Evolutionary conservation across 2,329 filamentous ascomycete genomes (phyloP).

Genomic region (Cryphonectria carpinicola): DNA sequence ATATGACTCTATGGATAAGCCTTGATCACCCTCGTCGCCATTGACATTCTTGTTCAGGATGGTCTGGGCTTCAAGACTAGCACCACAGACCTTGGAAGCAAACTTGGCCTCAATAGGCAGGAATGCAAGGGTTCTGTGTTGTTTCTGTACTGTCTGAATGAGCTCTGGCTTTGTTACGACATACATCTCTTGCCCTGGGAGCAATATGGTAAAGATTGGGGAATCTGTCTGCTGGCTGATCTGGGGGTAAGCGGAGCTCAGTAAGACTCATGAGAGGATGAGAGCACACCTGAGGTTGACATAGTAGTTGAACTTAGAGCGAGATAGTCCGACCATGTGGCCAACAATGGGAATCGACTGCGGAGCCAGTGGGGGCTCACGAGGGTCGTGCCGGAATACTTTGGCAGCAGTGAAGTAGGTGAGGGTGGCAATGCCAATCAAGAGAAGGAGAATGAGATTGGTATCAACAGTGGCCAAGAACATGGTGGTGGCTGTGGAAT

Average conservation of each 20-base stretch:
- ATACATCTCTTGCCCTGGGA: constrained; percentile 48
- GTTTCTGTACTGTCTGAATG: constrained; percentile 44
- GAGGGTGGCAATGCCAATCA: constrained; percentile 17
- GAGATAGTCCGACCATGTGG: constrained; percentile 38
- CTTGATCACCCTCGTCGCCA: constrained; percentile 41
- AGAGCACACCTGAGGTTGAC: constrained; percentile 35
- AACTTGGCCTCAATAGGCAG: constrained; percentile 43
- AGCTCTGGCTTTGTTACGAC: constrained; percentile 43
- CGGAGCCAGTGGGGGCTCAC: constrained; percentile 38
- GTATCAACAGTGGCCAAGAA: constrained; percentile 1
- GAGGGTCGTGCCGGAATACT: constrained; percentile 34
- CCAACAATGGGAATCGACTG: constrained; percentile 39
- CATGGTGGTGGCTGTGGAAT: constrained; percentile 3
- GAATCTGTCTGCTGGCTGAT: constrained; percentile 29
- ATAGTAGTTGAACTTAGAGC: constrained; percentile 39
- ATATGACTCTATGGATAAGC: constrained; percentile 41
- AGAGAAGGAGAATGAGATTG: neutral
- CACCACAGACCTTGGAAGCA: constrained; percentile 36
- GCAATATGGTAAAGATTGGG: constrained; percentile 46
- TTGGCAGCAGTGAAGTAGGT: constrained; percentile 17
- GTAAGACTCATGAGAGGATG: neutral
- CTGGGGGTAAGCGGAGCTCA: neutral
- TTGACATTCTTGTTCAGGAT: constrained; percentile 39
- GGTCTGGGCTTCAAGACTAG: constrained; percentile 36
- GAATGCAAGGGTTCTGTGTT: constrained; percentile 42